These are phyloP conservation scores for Penicillium corylophilum DNA, from an alignment of 2,329 filamentous ascomycete genomes.

Conservation along the genomic window DNA sequence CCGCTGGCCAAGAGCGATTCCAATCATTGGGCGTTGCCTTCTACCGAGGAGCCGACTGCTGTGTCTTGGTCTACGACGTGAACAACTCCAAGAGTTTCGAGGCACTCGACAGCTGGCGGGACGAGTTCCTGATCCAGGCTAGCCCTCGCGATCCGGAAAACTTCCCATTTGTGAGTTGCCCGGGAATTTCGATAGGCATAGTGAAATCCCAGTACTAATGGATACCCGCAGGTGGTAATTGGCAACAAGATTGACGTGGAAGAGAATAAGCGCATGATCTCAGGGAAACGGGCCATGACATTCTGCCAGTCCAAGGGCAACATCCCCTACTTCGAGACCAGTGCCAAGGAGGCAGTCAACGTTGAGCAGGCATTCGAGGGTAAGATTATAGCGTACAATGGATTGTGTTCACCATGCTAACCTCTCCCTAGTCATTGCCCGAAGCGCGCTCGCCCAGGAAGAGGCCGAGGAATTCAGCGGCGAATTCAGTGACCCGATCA, in stretches of 20 bases:
- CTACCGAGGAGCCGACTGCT: conserved; percentile 96
- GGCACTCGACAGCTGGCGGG: conserved; percentile 95
- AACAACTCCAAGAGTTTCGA: conserved; percentile 99
- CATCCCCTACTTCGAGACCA: conserved; percentile 98
- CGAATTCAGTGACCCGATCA: conserved; percentile 96
- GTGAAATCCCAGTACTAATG: conserved; percentile 6
- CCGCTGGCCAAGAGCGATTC: conserved; percentile 94
- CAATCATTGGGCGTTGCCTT: conserved; percentile 96
- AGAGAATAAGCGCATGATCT: conserved; percentile 96
- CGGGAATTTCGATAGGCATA: not conserved
- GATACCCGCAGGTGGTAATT: conserved; percentile 69
- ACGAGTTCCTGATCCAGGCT: conserved; percentile 97
- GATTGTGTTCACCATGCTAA: conserved; percentile 8
- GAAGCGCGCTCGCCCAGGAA: conserved; percentile 92
- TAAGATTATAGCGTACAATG: conserved; percentile 33
- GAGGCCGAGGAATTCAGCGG: conserved; percentile 97
- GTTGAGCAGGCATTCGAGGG: conserved; percentile 85
- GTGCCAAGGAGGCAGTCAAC: conserved; percentile 97
- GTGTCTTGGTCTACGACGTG: conserved; percentile 95
- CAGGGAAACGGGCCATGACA: conserved; percentile 90
- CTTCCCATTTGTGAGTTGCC: conserved; percentile 82
- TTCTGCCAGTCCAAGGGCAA: conserved; percentile 97
- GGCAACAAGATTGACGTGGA: conserved; percentile 99
- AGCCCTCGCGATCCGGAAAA: conserved; percentile 94
- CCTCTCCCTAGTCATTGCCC: conserved; percentile 74